These are phyloP conservation scores for Coccomyxa sp. DNA, from an alignment of 139 green algal species.

Conservation along the genomic window DNA sequence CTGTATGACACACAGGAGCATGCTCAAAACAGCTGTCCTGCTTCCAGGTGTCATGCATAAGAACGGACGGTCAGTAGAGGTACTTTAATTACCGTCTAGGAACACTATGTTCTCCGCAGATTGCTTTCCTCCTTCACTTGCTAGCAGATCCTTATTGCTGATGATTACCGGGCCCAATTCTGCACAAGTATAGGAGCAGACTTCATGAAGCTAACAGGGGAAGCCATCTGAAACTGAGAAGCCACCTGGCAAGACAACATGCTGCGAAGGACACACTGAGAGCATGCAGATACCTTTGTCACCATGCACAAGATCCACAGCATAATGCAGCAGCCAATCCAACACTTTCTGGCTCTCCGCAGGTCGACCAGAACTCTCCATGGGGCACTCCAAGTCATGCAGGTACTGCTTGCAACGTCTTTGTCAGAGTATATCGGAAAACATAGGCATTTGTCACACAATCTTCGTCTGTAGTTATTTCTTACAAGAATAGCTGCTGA, in stretches of 20 bases:
- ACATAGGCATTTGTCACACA: not conserved
- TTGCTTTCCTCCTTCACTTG: too few species aligned
- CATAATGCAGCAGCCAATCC: conserved; percentile 38
- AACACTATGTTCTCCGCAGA: too few species aligned
- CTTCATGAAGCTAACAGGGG: too few species aligned
- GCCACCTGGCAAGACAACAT: too few species aligned
- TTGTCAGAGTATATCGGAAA: not conserved
- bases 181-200: too few species aligned
- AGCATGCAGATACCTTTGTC: conserved; percentile 4
- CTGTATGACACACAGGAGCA: not conserved
- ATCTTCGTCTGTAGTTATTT: not conserved
- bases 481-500: not conserved
- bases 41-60: too few species aligned
- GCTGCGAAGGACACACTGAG: not conserved
- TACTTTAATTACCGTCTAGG: too few species aligned
- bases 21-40: too few species aligned
- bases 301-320: conserved; percentile 29
- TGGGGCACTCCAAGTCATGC: conserved; percentile 44
- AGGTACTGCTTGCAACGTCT: conserved; percentile 31
- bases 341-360: conserved; percentile 9
- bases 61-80: too few species aligned
- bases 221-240: too few species aligned
- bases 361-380: not conserved
- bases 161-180: too few species aligned
- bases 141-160: too few species aligned